Percentiles rank a stretch among this genome's conserved stretches.
Conservation (phyloP, 176 grass and related monocot species). For the Cenchrus fungigraminus region DNA sequence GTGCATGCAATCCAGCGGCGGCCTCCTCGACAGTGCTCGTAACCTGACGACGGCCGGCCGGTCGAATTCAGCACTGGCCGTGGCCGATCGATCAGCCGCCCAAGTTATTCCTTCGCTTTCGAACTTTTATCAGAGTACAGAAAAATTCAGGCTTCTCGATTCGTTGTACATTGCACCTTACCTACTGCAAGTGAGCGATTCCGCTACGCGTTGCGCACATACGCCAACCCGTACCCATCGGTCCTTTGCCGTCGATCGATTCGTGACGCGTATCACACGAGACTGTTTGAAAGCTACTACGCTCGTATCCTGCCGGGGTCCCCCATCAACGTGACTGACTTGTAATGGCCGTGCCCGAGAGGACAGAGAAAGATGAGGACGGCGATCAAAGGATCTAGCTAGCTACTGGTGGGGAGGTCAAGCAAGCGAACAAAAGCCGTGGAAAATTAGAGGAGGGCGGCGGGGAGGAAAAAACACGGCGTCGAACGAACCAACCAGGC, state of each 20-base stretch:
- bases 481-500: not conserved
- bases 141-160: not conserved
- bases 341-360: not conserved
- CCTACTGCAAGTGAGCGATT: not conserved
- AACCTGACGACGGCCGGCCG: not conserved
- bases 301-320: not conserved
- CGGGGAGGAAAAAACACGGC: not conserved
- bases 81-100: not conserved
- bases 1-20: not conserved
- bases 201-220: not conserved
- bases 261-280: not conserved
- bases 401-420: not conserved
- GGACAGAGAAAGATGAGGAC: not conserved
- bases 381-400: not conserved
- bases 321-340: not conserved
- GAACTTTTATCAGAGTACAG: not conserved
- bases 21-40: not conserved
- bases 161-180: not conserved
- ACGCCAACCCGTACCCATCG: not conserved
- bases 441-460: not conserved
- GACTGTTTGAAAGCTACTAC: not conserved
- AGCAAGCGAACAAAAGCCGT: slow-evolving; percentile 12
- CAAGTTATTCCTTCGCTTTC: not conserved
- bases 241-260: not conserved
- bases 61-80: not conserved